These are phyloP conservation scores for Solanum lycopersicoides DNA, from an alignment of 257 asterid species.

Conservation along the genomic window DNA sequence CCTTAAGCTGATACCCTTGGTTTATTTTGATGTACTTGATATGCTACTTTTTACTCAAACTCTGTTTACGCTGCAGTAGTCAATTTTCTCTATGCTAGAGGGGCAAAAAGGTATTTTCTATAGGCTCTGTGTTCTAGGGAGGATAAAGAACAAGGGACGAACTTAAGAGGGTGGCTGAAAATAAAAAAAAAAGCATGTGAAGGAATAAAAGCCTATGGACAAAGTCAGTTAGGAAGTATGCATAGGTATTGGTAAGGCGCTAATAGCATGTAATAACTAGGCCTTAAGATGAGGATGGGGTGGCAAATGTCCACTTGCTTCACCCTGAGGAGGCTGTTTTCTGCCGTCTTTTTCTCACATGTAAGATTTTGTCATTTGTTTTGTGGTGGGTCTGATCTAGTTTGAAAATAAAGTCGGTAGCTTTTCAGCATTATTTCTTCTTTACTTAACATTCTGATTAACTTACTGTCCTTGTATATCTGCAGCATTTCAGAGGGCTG, in stretches of 20 bases:
- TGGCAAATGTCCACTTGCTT: not conserved
- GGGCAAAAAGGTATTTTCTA: not conserved
- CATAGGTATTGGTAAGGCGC: not conserved
- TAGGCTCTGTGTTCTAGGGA: not conserved
- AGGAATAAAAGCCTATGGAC: not conserved
- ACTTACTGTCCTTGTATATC: not conserved
- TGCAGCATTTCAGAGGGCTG: constrained; percentile 83
- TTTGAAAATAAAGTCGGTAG: not conserved
- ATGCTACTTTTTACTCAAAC: not conserved
- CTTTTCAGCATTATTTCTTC: not conserved
- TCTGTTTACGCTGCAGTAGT: not conserved
- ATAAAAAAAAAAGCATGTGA: not conserved
- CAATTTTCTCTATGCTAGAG: not conserved
- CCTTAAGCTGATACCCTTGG: not conserved
- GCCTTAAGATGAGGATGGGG: not conserved
- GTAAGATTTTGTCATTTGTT: not conserved
- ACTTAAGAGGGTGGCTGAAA: not conserved
- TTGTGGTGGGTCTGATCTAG: not conserved
- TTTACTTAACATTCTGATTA: not conserved
- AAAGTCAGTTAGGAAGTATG: not conserved
- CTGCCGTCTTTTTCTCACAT: not conserved
- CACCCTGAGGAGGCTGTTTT: not conserved
- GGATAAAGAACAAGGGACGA: not conserved
- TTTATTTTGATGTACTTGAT: not conserved
- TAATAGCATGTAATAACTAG: not conserved